Evolutionary conservation across 2,329 filamentous ascomycete genomes (phyloP).

Genomic region (Xylariaceae sp.): DNA sequence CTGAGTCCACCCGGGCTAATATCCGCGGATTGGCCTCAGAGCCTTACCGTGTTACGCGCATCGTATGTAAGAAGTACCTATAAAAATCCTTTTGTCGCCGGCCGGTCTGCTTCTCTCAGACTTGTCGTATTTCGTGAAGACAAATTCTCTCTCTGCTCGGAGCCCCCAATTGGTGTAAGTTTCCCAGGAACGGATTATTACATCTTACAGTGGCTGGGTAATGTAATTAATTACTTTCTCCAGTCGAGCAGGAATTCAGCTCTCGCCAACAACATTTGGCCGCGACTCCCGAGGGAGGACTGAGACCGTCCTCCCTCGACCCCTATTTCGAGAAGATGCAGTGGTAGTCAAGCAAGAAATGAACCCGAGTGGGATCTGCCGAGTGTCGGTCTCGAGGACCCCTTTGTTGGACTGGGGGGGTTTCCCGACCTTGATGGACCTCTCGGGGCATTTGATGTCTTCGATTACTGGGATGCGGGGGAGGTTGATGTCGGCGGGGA

Average conservation of each 20-base stretch:
- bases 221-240: background rate
- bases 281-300: conserved; percentile 20
- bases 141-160: background rate
- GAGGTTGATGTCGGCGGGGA: background rate
- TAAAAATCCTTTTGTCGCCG: background rate
- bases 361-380: background rate
- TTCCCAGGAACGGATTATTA: background rate
- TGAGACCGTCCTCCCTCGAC: conserved; percentile 16
- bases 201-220: background rate
- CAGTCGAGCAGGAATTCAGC: background rate
- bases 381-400: conserved; percentile 13
- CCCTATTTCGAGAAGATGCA: conserved; percentile 19
- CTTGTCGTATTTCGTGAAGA: background rate
- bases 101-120: background rate
- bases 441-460: conserved; percentile 7
- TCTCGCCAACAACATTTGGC: background rate
- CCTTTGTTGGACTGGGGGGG: conserved; percentile 19
- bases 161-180: background rate
- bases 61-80: background rate
- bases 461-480: conserved; percentile 20
- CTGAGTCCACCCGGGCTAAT: background rate
- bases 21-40: background rate
- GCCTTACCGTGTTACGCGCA: background rate
- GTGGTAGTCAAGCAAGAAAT: conserved; percentile 19
- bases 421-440: conserved; percentile 5